A percentile compares a stretch with the other conserved stretches of the same genome.
These are phyloP conservation scores for Mrakia hoshinonis DNA, from an alignment of 768 basidiomycete genomes.

Conservation along the genomic window DNA sequence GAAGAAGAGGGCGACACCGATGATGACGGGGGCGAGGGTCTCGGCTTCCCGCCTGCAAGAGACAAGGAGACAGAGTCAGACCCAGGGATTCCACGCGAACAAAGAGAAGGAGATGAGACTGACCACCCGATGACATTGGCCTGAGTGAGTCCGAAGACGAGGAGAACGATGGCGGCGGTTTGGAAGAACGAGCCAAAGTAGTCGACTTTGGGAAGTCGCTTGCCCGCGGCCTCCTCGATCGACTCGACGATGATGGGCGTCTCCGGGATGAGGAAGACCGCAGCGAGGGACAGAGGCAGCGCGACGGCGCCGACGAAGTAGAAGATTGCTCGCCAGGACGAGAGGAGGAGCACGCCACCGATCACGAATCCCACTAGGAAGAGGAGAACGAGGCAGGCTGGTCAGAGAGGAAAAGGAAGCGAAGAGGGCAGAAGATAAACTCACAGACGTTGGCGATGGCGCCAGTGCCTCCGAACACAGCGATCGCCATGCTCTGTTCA, in stretches of 20 bases:
- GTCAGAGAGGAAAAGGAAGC: too few species aligned
- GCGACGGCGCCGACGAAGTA: constrained; percentile 3
- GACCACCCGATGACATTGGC: constrained; percentile 13
- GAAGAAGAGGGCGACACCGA: constrained; percentile 13
- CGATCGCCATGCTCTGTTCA: constrained; percentile 1
- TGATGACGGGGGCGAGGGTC: constrained; percentile 1
- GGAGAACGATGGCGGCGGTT: background rate
- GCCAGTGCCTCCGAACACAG: background rate
- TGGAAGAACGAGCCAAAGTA: constrained; percentile 9
- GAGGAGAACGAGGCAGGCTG: too few species aligned
- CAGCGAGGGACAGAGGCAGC: background rate
- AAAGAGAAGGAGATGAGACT: background rate
- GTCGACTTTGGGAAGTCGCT: constrained; percentile 5
- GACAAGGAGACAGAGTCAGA: background rate
- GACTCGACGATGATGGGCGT: background rate
- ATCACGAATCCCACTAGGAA: background rate
- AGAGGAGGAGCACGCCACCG: background rate
- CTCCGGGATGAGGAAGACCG: constrained; percentile 9
- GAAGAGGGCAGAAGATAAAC: background rate
- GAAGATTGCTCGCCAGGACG: background rate
- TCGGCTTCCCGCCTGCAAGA: background rate
- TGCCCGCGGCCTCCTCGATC: background rate
- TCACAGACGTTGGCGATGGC: constrained; percentile 10
- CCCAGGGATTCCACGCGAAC: background rate
- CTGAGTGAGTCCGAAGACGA: constrained; percentile 16